Evolutionary conservation across 768 basidiomycete genomes (phyloP), one percentile per base, ranked within the genome.

Genomic region (Auriculariales sp.): DNA sequence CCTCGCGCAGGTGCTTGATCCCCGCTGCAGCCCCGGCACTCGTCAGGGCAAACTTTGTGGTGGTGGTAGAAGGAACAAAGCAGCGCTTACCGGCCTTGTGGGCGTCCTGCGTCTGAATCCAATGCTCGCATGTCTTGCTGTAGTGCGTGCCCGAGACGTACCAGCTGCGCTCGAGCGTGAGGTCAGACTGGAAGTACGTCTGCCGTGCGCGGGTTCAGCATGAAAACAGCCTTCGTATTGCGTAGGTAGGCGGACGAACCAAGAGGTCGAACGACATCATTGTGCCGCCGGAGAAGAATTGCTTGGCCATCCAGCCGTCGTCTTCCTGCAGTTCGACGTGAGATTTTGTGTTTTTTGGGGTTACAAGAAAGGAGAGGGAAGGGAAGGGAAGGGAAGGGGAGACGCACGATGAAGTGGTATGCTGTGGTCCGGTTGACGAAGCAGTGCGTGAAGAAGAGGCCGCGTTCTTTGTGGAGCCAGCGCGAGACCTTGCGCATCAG

Each of bases 251-350:
- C 25, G 27, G 14, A 58, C 70, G 29, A 46, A 77, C 72, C 29
- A 79, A 64, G n/a, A 78, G 66, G 54, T 80, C 78, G 56, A 75
- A 72, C 1, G 79, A 82, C 27, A 77, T 74, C 81, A 82, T 83
- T 1, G 80, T 83, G 6, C 81, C 80, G n/a, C 81, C 77, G 7
- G 78, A 76, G 60, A 83, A 83, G 65, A 84, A 83, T 31, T 74
- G 79, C 62, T 79, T 66, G 4, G 79, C 73, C 82, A 84, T 84
- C 81, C 82, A 83, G 4, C 79, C 79, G 52, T 82, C 81, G 48
- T 67, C 70, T 48, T 79, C 73, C 49, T 76, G n/a, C n/a, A n/a
- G n/a, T n/a, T n/a, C n/a, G n/a, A n/a, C n/a, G n/a, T n/a, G n/a
- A n/a, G n/a, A n/a, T n/a, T n/a, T n/a, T n/a, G n/a, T n/a, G n/a